Percentiles rank a stretch among this genome's conserved stretches.
These are phyloP conservation scores for Apostasia ramifera DNA, from an alignment of 106 monocot genomes.

Conservation along the genomic window DNA sequence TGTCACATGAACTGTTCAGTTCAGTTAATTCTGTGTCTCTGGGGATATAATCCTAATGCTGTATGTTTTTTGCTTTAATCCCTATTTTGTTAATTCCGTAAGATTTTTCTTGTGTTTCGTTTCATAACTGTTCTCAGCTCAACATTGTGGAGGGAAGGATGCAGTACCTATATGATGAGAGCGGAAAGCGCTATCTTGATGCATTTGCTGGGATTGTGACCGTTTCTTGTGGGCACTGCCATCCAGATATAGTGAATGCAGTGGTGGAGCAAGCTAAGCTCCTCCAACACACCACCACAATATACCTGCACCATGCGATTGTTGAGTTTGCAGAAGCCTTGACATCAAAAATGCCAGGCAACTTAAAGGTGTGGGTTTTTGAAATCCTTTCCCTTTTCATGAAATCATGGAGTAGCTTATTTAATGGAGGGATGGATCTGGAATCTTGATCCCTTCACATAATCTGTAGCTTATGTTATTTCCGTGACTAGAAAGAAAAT, in stretches of 20 bases:
- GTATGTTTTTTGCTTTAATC: too few relatives aligned
- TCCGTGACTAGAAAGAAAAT: too few relatives aligned
- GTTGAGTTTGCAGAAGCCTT: conserved; percentile 92
- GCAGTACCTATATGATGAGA: conserved; percentile 95
- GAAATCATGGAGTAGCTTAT: background rate
- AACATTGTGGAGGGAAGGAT: conserved; percentile 99
- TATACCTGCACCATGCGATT: conserved; percentile 92
- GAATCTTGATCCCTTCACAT: background rate
- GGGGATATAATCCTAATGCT: too few relatives aligned
- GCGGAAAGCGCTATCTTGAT: conserved; percentile 86
- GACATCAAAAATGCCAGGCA: conserved; percentile 96
- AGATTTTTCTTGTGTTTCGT: background rate
- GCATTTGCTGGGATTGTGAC: conserved; percentile 95
- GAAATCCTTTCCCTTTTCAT: background rate
- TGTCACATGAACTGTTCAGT: too few relatives aligned
- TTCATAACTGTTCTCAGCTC: conserved; percentile 33
- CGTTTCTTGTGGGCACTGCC: conserved; percentile 94
- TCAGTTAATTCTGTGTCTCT: too few relatives aligned
- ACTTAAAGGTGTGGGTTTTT: conserved; percentile 55
- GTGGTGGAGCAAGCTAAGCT: conserved; percentile 76
- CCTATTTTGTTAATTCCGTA: too few relatives aligned
- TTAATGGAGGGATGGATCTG: background rate
- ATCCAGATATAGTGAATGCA: conserved; percentile 85
- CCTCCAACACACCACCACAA: conserved; percentile 91
- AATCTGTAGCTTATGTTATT: background rate